These are phyloP conservation scores for Juglanconis oblonga DNA, from an alignment of 2,329 filamentous ascomycete genomes.

Conservation along the genomic window DNA sequence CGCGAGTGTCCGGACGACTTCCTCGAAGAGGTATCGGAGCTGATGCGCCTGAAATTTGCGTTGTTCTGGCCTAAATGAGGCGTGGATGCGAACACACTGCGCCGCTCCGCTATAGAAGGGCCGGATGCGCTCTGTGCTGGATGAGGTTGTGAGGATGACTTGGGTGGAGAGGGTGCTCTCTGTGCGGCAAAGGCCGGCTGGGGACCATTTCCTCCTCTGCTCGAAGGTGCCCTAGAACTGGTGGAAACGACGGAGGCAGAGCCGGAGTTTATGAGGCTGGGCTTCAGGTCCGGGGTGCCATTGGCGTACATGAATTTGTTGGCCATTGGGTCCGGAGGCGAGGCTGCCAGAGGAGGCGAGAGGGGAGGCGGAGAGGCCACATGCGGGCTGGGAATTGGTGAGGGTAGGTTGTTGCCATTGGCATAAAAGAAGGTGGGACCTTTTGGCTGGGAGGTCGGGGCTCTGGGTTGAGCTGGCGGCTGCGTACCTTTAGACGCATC, in stretches of 20 bases:
- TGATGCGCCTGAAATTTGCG: constrained; percentile 38
- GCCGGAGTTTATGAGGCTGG: constrained; percentile 33
- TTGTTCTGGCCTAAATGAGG: constrained; percentile 34
- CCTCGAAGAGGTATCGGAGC: constrained; percentile 37
- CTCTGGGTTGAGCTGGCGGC: constrained; percentile 39
- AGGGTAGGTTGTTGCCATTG: constrained; percentile 43
- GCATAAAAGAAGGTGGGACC: constrained; percentile 55
- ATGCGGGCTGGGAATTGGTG: constrained; percentile 22
- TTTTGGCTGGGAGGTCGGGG: constrained; percentile 28
- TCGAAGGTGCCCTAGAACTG: constrained; percentile 39
- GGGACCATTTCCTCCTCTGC: constrained; percentile 36
- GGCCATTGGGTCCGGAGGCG: constrained; percentile 37
- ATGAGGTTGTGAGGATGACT: constrained; percentile 20
- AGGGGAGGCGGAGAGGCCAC: constrained; percentile 23
- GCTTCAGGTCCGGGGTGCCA: constrained; percentile 51
- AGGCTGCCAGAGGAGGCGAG: constrained; percentile 31
- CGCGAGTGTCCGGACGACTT: constrained; percentile 36
- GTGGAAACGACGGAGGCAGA: constrained; percentile 46
- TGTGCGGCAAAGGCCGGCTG: constrained; percentile 28
- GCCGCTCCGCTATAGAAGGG: constrained; percentile 24
- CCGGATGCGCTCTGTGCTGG: constrained; percentile 11
- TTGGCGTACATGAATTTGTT: constrained; percentile 77
- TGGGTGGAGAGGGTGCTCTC: constrained; percentile 47
- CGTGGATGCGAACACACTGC: constrained; percentile 33
- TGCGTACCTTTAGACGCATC: constrained; percentile 57